phyloP scores from a whole-genome alignment of 805 yeast species.

The Nakazawaea wickerhamii region DNA sequence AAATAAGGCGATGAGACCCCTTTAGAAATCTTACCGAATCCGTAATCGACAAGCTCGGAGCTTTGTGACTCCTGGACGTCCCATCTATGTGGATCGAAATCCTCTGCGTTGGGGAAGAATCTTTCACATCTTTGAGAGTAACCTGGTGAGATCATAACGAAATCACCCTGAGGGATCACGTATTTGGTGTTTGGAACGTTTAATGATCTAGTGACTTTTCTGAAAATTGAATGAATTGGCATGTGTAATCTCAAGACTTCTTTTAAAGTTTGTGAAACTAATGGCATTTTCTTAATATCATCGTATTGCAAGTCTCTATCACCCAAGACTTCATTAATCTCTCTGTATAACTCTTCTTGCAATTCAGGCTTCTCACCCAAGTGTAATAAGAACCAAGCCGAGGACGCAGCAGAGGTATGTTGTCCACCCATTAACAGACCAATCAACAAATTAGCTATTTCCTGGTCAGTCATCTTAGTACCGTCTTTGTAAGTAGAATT shows the following conservation, averaged over 20 bases:
- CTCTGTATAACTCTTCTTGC: constrained; percentile 76
- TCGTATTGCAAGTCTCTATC: constrained; percentile 72
- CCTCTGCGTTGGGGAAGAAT: constrained; percentile 72
- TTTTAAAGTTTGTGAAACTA: constrained; percentile 76
- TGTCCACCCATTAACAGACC: constrained; percentile 99
- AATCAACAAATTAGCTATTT: constrained; percentile 87
- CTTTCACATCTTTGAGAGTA: constrained; percentile 71
- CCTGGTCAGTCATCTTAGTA: constrained; percentile 87
- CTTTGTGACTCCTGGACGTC: constrained; percentile 33
- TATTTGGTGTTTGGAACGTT: constrained; percentile 67
- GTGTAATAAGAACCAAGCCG: constrained; percentile 92
- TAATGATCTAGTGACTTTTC: constrained; percentile 77
- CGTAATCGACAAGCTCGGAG: constrained; percentile 68
- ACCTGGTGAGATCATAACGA: constrained; percentile 92
- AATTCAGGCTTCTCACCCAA: constrained; percentile 82
- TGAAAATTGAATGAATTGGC: constrained; percentile 93
- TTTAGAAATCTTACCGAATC: constrained; percentile 91
- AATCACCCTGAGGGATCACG: constrained; percentile 84
- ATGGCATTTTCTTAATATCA: constrained; percentile 75
- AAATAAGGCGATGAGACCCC: constrained; percentile 95
- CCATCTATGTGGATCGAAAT: constrained; percentile 91
- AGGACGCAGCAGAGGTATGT: constrained; percentile 94
- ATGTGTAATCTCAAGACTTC: constrained; percentile 94
- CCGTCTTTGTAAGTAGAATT: constrained; percentile 90
- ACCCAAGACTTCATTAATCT: constrained; percentile 59